Evolutionary conservation across 2,329 filamentous ascomycete genomes (phyloP), one percentile per base, ranked within the genome.

Genomic region (Hypomyces rosellus): DNA sequence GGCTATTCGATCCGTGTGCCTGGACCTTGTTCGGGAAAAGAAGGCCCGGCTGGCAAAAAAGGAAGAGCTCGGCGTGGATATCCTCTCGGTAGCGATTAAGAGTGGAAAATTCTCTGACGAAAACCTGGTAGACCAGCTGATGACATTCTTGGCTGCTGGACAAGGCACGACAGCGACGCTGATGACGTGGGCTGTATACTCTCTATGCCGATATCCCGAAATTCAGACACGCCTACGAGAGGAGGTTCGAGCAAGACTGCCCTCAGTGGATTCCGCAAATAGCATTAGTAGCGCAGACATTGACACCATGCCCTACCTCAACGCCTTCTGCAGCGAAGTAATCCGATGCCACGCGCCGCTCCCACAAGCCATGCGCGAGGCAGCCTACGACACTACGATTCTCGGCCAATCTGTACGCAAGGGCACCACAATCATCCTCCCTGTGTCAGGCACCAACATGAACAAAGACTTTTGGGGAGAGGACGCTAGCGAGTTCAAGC

Each of bases 91-190:
- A 0, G 89, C 89, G 14, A 73, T 95, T 46, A 78, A 85, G 62
- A 88, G 82, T 34, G 87, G 86, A 45, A 81, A 75, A 5, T 93
- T 95, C 68, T 78, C 71, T 11, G 87, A 93, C 55, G 85, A 89
- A 45, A 82, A 88, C 53, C 78, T 95, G 15, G 80, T 89, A 40
- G 86, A 93, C 65, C 89, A 95, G 68, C 79, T 92, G 63, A 93
- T 95, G 88, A 93, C 88, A 1, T 93, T 95, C 71, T 79, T 95
- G 4, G 86, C 85, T 1, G 89, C 89, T 0, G 85, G 84, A 16
- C 88, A 92, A 65, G 87, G 91, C 68, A 92, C 88, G 1, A 91
- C 87, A 0, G 82, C 88, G 1, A 78, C 83, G 1, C 77, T 86
- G 16, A 74, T 93, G 62, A 85, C 83, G 13, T 92, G 87, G 86